These are phyloP conservation scores for Dorcoceras hygrometricum DNA, from an alignment of 257 asterid genomes.

Conservation along the genomic window DNA sequence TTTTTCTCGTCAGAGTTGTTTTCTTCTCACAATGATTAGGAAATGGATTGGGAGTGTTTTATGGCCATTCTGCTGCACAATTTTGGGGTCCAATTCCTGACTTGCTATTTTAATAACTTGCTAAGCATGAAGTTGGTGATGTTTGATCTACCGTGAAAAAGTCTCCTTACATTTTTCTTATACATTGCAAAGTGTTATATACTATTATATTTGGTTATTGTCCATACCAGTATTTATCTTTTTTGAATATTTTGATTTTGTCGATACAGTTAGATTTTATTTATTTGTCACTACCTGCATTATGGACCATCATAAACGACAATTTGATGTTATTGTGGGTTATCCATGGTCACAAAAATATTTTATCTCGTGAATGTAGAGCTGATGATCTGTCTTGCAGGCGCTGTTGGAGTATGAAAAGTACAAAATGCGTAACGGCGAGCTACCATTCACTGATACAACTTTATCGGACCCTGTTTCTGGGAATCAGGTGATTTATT, in stretches of 20 bases:
- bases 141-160: not conserved
- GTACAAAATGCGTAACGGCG: slow-evolving; percentile 80
- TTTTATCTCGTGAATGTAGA: slow-evolving; percentile 21
- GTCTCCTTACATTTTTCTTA: slow-evolving; percentile 1
- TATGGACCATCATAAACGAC: not conserved
- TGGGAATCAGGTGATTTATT: slow-evolving; percentile 61
- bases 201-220: not conserved
- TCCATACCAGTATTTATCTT: not conserved
- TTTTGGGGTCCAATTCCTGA: not conserved
- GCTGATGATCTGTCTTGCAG: slow-evolving; percentile 40
- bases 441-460: slow-evolving; percentile 80
- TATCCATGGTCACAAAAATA: slow-evolving; percentile 14
- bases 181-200: not conserved
- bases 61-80: not conserved
- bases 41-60: slow-evolving; percentile 3
- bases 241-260: slow-evolving; percentile 8
- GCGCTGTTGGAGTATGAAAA: slow-evolving; percentile 85
- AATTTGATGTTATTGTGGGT: not conserved
- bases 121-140: not conserved
- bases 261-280: not conserved
- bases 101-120: slow-evolving; percentile 9
- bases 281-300: not conserved
- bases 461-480: slow-evolving; percentile 55
- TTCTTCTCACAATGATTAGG: not conserved
- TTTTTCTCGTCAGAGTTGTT: not conserved